Evolutionary conservation across 495 filamentous ascomycete species (phyloP).

Genomic region (Aspergillus steynii): DNA sequence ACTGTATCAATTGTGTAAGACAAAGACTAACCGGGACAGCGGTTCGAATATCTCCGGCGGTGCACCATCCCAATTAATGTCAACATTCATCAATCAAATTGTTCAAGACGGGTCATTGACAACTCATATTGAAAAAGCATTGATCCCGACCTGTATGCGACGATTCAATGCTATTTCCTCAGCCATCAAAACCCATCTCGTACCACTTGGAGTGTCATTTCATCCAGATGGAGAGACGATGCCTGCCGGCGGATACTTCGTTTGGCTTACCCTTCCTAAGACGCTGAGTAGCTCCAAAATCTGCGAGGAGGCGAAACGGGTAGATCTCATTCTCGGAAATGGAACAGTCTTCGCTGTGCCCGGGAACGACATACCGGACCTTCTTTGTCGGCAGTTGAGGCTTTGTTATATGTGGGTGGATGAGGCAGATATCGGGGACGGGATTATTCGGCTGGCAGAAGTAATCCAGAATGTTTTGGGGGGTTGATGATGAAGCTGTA

Average conservation of each 20-base stretch:
- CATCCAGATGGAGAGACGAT: constrained; percentile 50
- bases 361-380: constrained; percentile 35
- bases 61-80: constrained; percentile 64
- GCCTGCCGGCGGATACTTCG: constrained; percentile 64
- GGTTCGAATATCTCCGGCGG: constrained; percentile 70
- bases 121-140: constrained; percentile 41
- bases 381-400: constrained; percentile 45
- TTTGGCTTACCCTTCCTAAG: constrained; percentile 61
- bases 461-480: not conserved
- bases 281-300: constrained; percentile 42
- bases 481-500: not conserved
- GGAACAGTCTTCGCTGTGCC: constrained; percentile 62
- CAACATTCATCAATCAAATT: constrained; percentile 60
- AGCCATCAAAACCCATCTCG: constrained; percentile 50
- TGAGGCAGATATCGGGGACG: constrained; percentile 36
- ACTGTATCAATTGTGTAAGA: not conserved
- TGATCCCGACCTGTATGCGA: constrained; percentile 47
- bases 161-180: constrained; percentile 49
- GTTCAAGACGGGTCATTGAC: constrained; percentile 47
- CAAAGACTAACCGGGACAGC: constrained; percentile 24
- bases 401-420: constrained; percentile 68
- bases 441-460: not conserved
- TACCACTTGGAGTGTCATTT: constrained; percentile 50
- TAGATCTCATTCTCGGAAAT: constrained; percentile 55
- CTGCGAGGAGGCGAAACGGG: constrained; percentile 44